A percentile compares a stretch with the other conserved stretches of the same genome.
Conservation (phyloP, 202 grass and related monocot genomes). For the Panicum virgatum region DNA sequence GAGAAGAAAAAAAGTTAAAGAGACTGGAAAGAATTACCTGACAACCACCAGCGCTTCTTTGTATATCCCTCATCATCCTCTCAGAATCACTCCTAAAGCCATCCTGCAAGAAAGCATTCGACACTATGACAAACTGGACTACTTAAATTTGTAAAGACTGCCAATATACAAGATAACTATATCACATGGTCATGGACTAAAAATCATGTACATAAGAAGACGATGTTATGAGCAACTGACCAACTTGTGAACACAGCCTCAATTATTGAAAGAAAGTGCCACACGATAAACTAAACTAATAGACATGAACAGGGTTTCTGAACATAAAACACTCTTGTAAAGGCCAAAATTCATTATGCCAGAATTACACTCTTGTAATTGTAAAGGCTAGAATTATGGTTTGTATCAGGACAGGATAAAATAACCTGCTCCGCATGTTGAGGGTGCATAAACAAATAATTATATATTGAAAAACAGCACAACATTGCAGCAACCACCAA, state of each 20-base stretch:
- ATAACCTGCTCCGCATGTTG: background rate
- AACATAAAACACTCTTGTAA: background rate
- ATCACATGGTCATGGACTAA: background rate
- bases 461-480: background rate
- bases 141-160: background rate
- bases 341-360: background rate
- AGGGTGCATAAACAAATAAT: background rate
- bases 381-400: background rate
- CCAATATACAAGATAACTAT: conserved; percentile 6
- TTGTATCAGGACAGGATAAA: background rate
- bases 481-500: background rate
- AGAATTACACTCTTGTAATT: too few species aligned
- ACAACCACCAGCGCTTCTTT: conserved; percentile 66
- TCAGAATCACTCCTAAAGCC: conserved; percentile 95
- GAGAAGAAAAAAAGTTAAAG: conserved; percentile 1
- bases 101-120: conserved; percentile 62
- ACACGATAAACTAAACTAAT: background rate
- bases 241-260: background rate
- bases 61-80: conserved; percentile 95
- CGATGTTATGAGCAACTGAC: background rate
- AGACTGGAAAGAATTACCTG: conserved; percentile 56
- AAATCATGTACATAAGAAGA: conserved; percentile 4
- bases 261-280: background rate
- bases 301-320: background rate
- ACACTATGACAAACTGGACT: conserved; percentile 30